Base-by-base conservation (phyloP, 768 basidiomycete genomes). In the Lentinula raphanica region DNA sequence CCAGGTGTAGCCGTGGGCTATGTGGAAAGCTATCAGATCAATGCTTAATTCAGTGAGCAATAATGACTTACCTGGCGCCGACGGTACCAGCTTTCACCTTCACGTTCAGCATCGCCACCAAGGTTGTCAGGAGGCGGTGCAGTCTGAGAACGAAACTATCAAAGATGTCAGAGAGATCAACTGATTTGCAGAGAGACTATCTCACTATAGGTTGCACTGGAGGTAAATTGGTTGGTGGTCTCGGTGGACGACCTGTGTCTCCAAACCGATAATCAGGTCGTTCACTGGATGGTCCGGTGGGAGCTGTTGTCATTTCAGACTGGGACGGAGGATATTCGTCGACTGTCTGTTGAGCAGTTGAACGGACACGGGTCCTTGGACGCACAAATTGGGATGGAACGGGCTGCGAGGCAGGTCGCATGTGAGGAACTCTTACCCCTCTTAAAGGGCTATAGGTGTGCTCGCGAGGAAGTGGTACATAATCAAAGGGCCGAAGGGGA, bases 401-500 rank as follows among this genome's bases (percentile, higher is more conserved):
- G 23, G 53, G 53, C n/a, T 39, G 38, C 25, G 53, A 54, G 25
- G 31, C 35, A 3, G 38, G 53, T 42, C 17, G 50, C 50, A 54
- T 3, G 21, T 36, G 38, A n/a, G 53, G 53, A 27, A 54, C 28
- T 29, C 39, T 8, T 54, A 54, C 25, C 12, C 21, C 12, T 12
- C 36, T 21, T 56, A 46, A 12, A n/a, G 54, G 54, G 17, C 54
- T 56, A 21, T 28, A 21, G 3, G 25, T 28, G 5, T 36, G 54
- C 15, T 21, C 54, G 19, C 36, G 36, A 32, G 23, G 54, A 21
- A 45, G 32, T 25, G 54, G 54, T 15, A 28, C 54, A 31, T 56
- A 56, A 45, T 56, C 54, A 25, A 56, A 56, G 0, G 82, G 82
- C 0, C 79, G 73, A 5, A 88, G 65, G 3, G 74, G 69, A 0